Evolutionary conservation across 139 green algal species (phyloP), one percentile per base, ranked within the genome.

Genomic region (Edaphochlamys debaryana): DNA sequence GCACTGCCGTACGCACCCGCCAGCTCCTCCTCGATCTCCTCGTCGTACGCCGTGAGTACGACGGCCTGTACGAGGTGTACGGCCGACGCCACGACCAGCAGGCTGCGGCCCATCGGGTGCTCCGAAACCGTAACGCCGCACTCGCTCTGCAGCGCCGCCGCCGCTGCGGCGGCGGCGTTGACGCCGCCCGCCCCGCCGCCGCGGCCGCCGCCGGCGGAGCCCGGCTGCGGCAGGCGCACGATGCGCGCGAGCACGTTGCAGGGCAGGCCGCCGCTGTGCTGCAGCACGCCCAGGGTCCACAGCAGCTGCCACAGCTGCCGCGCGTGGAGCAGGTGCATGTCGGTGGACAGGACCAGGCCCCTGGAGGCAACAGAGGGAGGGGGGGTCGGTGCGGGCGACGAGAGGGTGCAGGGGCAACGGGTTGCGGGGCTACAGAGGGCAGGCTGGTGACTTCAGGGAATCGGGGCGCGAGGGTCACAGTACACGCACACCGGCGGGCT

Each of bases 1-100:
- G n/a, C n/a, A n/a, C n/a, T n/a, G n/a, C n/a, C n/a, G n/a, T n/a
- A n/a, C n/a, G n/a, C n/a, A 80, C 80, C 80, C 8, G 80, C 69
- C n/a, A 86, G 69, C 80, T 86, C 80, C 34, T 86, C 80, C 80
- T 86, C 80, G 34, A 86, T 86, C 69, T 86, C 80, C 56, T 86
- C 80, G 42, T 86, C 80, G 69, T 79, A 86, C 69, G 41, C 69
- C 40, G 68, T 79, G 29, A 86, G 68, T 22, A 79, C 54, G 37
- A 86, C 69, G 5, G 38, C 69, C 58, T 80, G 60, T 42, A 79
- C 69, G 38, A 80, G 58, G 30, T 62, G 19, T 7, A 76, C 22
- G n/a, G 70, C 80, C 20, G 41, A 20, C 17, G 58, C 69, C n/a
- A 86, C 66, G 54, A 86, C 80, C 68, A 86, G 69, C 56, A 86